Percentiles rank a stretch among this genome's conserved stretches.
Evolutionary conservation across 176 grass and related monocot genomes (phyloP).

Genomic region (sorghum (Sorghum bicolor)): DNA sequence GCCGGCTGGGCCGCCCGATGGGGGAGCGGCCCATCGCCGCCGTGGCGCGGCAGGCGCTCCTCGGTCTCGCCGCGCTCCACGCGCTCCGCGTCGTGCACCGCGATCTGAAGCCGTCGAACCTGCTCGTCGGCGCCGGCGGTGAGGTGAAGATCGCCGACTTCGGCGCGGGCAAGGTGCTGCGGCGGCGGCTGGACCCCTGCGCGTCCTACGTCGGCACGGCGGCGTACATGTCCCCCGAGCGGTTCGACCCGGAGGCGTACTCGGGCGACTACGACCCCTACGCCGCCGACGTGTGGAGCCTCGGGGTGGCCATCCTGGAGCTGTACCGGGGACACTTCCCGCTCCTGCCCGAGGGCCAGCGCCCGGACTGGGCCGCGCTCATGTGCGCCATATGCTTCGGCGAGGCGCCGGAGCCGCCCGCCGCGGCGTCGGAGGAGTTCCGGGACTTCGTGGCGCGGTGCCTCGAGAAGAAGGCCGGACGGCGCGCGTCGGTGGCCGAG

Average conservation of each 20-base stretch:
- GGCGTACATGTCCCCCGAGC: slow-evolving; percentile 88
- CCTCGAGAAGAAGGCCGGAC: slow-evolving; percentile 75
- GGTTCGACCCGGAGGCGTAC: slow-evolving; percentile 72
- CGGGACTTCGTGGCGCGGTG: slow-evolving; percentile 72
- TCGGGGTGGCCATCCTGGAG: slow-evolving; percentile 70
- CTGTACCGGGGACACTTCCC: slow-evolving; percentile 84
- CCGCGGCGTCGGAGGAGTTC: slow-evolving; percentile 60
- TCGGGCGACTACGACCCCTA: slow-evolving; percentile 88
- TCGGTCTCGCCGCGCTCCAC: slow-evolving; percentile 61
- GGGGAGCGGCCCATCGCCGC: slow-evolving; percentile 60
- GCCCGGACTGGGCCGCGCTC: slow-evolving; percentile 82
- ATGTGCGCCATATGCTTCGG: slow-evolving; percentile 93
- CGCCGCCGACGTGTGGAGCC: slow-evolving; percentile 87
- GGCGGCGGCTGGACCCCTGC: slow-evolving; percentile 68
- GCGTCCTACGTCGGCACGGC: slow-evolving; percentile 82
- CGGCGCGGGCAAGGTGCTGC: slow-evolving; percentile 70
- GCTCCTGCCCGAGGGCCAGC: slow-evolving; percentile 67
- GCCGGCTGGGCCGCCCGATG: slow-evolving; percentile 41
- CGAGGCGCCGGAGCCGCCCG: slow-evolving; percentile 53
- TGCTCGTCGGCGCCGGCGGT: slow-evolving; percentile 54
- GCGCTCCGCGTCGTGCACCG: slow-evolving; percentile 72
- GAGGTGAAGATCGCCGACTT: slow-evolving; percentile 90
- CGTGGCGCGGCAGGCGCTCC: slow-evolving; percentile 62
- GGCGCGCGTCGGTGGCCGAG: slow-evolving; percentile 64
- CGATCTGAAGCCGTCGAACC: slow-evolving; percentile 81